These are phyloP conservation scores for Mycena floridula DNA, from an alignment of 768 basidiomycete species.

Conservation along the genomic window DNA sequence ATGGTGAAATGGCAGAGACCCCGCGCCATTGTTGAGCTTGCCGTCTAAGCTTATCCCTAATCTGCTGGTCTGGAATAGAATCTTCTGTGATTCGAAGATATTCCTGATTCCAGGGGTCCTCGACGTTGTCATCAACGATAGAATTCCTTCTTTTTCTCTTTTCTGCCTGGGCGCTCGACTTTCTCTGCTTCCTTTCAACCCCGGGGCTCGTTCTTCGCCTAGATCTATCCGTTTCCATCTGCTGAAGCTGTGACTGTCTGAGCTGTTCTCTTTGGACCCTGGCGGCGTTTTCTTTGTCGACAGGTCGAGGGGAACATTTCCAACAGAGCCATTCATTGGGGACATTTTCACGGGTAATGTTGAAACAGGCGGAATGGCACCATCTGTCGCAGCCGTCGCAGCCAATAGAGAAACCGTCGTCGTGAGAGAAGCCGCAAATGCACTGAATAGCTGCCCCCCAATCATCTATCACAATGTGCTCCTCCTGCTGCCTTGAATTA, in stretches of 20 bases:
- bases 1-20: conserved; percentile 43
- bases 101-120: conserved; percentile 36
- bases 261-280: conserved; percentile 36
- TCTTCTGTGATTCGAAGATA: conserved; percentile 44
- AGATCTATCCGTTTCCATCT: conserved; percentile 10
- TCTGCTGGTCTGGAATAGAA: conserved; percentile 33
- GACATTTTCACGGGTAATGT: conserved; percentile 47
- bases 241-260: conserved; percentile 20
- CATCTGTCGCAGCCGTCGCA: conserved; percentile 80
- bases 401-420: conserved; percentile 82
- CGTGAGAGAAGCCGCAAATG: conserved; percentile 67
- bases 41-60: conserved; percentile 45
- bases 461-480: not conserved
- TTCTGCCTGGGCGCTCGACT: conserved; percentile 31
- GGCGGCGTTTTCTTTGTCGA: conserved; percentile 43
- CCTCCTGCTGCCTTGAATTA: not conserved
- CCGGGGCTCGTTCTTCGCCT: conserved; percentile 16
- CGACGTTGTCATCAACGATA: conserved; percentile 40
- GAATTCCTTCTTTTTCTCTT: conserved; percentile 12
- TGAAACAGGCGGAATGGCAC: conserved; percentile 81
- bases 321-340: conserved; percentile 80
- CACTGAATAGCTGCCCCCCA: conserved; percentile 42
- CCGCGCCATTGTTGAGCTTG: conserved; percentile 65
- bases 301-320: conserved; percentile 47
- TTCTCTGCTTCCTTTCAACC: conserved; percentile 16